These are phyloP conservation scores for Zygotorulaspora danielsina DNA, from an alignment of 805 yeast species.

Conservation along the genomic window DNA sequence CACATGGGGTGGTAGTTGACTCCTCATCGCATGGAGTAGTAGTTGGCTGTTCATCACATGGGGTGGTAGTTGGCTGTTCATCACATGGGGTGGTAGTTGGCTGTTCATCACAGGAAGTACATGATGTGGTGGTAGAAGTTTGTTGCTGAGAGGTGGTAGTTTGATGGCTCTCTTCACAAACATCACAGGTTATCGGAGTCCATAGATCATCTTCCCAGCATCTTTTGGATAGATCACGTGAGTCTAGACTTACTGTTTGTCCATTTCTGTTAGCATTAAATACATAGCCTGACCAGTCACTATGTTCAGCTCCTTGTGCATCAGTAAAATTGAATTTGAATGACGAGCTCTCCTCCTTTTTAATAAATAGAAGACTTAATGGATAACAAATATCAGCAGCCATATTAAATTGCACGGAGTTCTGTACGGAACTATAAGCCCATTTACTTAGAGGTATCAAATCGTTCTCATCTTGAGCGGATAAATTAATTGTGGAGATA, in stretches of 20 bases:
- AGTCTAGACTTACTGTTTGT: neutral
- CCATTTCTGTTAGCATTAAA: constrained; percentile 2
- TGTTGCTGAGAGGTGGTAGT: neutral
- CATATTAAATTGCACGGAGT: neutral
- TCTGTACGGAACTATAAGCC: constrained; percentile 1
- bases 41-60: neutral
- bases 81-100: neutral
- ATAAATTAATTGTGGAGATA: constrained; percentile 1
- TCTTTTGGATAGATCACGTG: constrained; percentile 2
- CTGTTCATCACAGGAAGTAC: neutral
- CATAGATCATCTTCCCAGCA: constrained; percentile 3
- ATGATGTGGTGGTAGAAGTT: neutral
- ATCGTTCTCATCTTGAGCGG: constrained; percentile 1
- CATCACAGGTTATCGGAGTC: constrained; percentile 1
- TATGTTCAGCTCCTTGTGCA: neutral
- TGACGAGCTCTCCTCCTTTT: neutral
- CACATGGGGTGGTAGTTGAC: neutral
- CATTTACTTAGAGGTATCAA: constrained; percentile 1
- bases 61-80: neutral
- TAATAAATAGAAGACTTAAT: constrained; percentile 2
- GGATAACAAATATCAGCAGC: constrained; percentile 3
- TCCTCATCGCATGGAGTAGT: neutral
- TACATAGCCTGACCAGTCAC: constrained; percentile 2
- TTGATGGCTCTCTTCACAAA: constrained; percentile 1
- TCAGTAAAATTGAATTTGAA: constrained; percentile 1